Conservation (phyloP, 2,329 filamentous ascomycete species). For the Colletotrichum orchidophilum region DNA sequence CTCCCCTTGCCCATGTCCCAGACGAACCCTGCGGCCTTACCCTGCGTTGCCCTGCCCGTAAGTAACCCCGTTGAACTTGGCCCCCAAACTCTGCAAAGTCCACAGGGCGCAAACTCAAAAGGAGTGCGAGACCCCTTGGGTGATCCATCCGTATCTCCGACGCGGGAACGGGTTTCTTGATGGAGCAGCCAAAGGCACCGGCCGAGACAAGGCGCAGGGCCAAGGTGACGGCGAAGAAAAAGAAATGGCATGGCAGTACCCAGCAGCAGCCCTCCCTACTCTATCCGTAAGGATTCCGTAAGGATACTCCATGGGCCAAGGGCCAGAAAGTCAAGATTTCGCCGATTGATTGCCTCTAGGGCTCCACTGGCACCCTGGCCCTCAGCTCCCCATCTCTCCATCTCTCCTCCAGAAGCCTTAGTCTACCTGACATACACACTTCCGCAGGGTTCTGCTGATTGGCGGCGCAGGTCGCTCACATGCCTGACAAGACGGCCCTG, state of each 20-base stretch:
- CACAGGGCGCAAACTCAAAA: constrained; percentile 24
- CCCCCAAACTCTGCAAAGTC: constrained; percentile 14
- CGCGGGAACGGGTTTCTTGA: background rate
- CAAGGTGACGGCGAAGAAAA: background rate
- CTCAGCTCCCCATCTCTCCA: background rate
- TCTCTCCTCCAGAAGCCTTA: background rate
- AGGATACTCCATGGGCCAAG: background rate
- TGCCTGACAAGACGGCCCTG: background rate
- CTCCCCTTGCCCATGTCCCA: background rate
- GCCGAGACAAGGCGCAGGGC: background rate
- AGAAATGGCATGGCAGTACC: background rate
- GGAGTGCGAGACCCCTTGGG: constrained; percentile 20
- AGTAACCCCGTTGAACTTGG: constrained; percentile 4
- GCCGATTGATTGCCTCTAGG: constrained; percentile 1
- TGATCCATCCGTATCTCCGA: constrained; percentile 24
- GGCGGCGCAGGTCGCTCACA: background rate
- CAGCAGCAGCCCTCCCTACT: background rate
- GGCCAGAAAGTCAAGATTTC: constrained; percentile 11
- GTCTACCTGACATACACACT: background rate
- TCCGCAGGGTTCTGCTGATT: background rate
- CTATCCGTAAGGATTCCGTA: background rate
- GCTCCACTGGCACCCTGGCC: too few relatives aligned
- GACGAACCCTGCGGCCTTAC: background rate
- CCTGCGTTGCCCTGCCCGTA: background rate
- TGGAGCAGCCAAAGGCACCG: background rate